Base-by-base conservation (phyloP, 2,329 filamentous ascomycete genomes). In the Alternaria solani region DNA sequence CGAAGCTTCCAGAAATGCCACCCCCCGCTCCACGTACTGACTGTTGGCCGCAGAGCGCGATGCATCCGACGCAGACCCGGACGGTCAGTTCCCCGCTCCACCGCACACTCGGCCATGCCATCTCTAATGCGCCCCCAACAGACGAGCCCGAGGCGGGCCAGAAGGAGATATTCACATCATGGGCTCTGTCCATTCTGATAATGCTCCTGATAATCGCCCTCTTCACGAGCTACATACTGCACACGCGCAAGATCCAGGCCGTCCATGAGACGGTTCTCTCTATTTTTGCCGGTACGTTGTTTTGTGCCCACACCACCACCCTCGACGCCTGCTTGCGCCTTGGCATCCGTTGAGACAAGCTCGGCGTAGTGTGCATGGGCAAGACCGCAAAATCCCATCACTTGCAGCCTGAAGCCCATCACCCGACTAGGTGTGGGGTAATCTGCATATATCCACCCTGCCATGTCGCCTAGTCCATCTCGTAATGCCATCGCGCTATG, bases 181-280 rank as follows among this genome's bases (percentile, higher is more conserved):
- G 93, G 93, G 94, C 94, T 30, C 89, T 99, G 68, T 97, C 97
- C 81, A 99, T 99, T 75, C 88, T 96, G 71, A 97, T 99, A 72
- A 87, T 93, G 82, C 88, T 99, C 71, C 89, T 99, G 73, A 97
- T 98, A 69, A 87, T 91, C 67, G 94, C 95, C 64, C 92, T 99
- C 72, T 96, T 98, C 80, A 96, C 93, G 44, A 97, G 94, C 84
- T 99, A 99, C 82, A 91, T 96, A 69, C 87, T 99, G 62, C 94
- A 98, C 81, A 92, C 95, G 82, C 94, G 92, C 81, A 97, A 96
- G 82, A 94, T 99, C 57, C 95, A 97, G 74, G 95, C 95, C 28
- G 91, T 99, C 55, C 95, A 99, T 80, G 95, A 99, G 83, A 99
- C 95, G 2, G 95, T 98, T 71, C 89, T 99, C 64, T 98, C 94